Evolutionary conservation across 805 yeast species (phyloP), one percentile per base, ranked within the genome.

Genomic region (Candida easanensis): DNA sequence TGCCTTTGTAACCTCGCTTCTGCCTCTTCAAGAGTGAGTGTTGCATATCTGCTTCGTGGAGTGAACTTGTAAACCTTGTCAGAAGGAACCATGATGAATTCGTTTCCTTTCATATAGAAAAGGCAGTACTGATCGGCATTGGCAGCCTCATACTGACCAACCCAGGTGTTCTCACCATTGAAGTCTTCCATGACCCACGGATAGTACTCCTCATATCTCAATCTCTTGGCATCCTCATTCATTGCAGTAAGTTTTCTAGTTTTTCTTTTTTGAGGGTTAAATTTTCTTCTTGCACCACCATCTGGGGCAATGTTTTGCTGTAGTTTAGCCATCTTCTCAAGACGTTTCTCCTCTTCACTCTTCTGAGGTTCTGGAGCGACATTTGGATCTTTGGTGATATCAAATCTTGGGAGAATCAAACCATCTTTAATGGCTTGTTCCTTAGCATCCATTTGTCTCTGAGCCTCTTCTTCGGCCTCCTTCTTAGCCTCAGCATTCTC

Each of bases 141-240:
- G 26, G 83, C 84, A 1, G 97, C 98, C 68, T 93, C 99, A 66
- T 88, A 93, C 54, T 83, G 85, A 28, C 98, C 97, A 16, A 90
- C 97, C 85, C 88, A 93, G 0, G 95, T 91, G 60, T 93, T 91
- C 48, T 79, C 76, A 36, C 96, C 96, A 58, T 89, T 97, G 62
- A 86, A 91, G 66, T 93, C 99, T 67, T 93, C 99, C 73, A 93
- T 70, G 15, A 93, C 96, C 99, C 99, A 93, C 0, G 99, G 99
- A 57, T 87, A 91, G 62, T 84, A 88, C 66, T 93, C 99, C 66
- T 93, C 99, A 61, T 91, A 93, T 60, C 98, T 74, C 49, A 93
- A 70, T 58, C 80, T 84, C 49, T 91, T 76, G 48, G 88, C 90
- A 8, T 78, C 78, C 54, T 90, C 98, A 57, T 88, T 88, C 61